Evolutionary conservation across 2,329 filamentous ascomycete species (phyloP).

Genomic region (Harringtonia aguacate): DNA sequence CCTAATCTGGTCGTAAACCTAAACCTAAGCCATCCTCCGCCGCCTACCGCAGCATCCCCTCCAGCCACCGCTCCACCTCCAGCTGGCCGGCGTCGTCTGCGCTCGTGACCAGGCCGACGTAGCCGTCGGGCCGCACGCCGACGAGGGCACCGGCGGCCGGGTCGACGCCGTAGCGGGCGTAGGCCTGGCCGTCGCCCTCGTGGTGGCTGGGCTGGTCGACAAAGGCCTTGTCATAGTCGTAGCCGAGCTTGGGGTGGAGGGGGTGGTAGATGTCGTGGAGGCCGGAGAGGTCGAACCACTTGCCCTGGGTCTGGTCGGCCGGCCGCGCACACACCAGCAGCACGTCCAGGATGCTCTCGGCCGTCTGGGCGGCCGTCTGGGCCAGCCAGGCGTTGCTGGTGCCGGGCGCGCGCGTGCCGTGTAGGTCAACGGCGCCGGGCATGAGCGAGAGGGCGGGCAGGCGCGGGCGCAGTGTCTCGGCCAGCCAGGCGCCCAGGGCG

Average conservation of each 20-base stretch:
- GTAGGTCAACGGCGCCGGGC: conserved; percentile 10
- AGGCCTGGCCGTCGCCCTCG: conserved; percentile 37
- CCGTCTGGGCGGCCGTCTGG: conserved; percentile 6
- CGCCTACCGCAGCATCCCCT: neutral
- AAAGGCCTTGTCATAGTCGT: conserved; percentile 46
- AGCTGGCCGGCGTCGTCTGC: conserved; percentile 17
- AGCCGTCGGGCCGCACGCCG: conserved; percentile 62
- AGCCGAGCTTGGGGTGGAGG: conserved; percentile 34
- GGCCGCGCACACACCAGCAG: conserved; percentile 49
- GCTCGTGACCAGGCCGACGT: conserved; percentile 35
- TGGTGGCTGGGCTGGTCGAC: conserved; percentile 43
- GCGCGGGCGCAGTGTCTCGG: conserved; percentile 23
- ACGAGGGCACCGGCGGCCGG: conserved; percentile 33
- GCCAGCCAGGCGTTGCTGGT: neutral
- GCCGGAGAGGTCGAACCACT: conserved; percentile 34
- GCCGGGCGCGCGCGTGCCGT: conserved; percentile 2
- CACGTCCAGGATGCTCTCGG: conserved; percentile 34
- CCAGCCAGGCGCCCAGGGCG: conserved; percentile 33
- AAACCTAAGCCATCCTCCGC: no score
- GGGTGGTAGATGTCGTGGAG: conserved; percentile 38
- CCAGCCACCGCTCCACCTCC: conserved; percentile 1
- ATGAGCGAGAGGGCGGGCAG: conserved; percentile 23
- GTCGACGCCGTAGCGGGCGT: conserved; percentile 49
- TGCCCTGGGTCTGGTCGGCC: no score
- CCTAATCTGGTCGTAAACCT: no score